Evolutionary conservation across 106 monocot genomes (phyloP).

Genomic region (Dendrobium huoshanense): DNA sequence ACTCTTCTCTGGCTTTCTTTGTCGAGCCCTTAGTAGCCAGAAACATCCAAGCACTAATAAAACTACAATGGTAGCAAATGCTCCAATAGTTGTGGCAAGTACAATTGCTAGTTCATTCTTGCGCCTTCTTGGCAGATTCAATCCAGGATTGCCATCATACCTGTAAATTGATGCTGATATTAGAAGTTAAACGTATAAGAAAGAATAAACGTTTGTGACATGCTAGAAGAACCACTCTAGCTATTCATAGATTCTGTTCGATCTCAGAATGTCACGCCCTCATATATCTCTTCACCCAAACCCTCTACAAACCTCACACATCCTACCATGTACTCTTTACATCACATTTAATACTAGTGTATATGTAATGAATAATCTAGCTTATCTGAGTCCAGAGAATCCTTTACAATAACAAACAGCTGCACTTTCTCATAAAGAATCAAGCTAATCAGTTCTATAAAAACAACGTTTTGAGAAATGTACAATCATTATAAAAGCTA

Average conservation of each 20-base stretch:
- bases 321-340: not conserved
- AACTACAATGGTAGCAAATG: slow-evolving; percentile 7
- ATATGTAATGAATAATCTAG: not conserved
- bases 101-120: slow-evolving; percentile 5
- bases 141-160: slow-evolving; percentile 21
- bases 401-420: not conserved
- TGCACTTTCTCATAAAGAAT: not conserved
- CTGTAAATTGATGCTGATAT: slow-evolving; percentile 13
- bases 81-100: slow-evolving; percentile 10
- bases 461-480: not conserved
- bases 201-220: not conserved
- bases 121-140: slow-evolving; percentile 4
- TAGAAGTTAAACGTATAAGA: not conserved
- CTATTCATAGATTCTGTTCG: not conserved
- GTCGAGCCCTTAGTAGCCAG: slow-evolving; percentile 13
- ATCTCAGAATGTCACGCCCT: not conserved
- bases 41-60: slow-evolving; percentile 15
- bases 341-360: not conserved
- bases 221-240: no score
- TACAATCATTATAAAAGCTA: not conserved
- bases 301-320: not conserved
- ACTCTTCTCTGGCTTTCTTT: slow-evolving; percentile 2
- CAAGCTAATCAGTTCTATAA: not conserved
- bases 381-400: not conserved
- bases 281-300: not conserved